Conservation (phyloP, 1,284 basidiomycete genomes). For the Earliella scabrosa region DNA sequence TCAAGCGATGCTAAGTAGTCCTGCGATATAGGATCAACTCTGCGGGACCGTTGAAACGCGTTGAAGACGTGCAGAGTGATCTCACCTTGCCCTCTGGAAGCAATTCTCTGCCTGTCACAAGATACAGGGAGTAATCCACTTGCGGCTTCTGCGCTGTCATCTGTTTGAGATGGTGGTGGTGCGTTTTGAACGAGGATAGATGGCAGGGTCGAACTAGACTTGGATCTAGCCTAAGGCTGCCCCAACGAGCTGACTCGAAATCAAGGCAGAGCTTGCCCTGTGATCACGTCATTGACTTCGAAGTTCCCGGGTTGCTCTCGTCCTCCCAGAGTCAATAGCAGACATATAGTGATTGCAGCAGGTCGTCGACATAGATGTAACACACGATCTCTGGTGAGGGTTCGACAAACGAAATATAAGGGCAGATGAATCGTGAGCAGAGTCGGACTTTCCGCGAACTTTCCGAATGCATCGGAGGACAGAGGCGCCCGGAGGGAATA, state of each 20-base stretch:
- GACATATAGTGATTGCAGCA: too few relatives aligned
- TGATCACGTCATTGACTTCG: neutral
- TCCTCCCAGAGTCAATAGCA: too few relatives aligned
- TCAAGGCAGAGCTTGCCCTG: neutral
- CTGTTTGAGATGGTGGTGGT: too few relatives aligned
- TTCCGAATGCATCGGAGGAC: too few relatives aligned
- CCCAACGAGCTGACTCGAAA: neutral
- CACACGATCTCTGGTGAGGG: too few relatives aligned
- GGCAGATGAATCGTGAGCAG: too few relatives aligned
- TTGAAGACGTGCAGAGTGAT: neutral
- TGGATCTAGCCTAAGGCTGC: neutral
- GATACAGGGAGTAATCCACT: constrained; percentile 79
- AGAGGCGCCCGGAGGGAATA: too few relatives aligned
- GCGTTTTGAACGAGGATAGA: neutral
- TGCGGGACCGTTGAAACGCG: neutral
- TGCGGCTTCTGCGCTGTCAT: constrained; percentile 19
- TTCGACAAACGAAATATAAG: too few relatives aligned
- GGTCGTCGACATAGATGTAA: too few relatives aligned
- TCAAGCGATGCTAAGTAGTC: constrained; percentile 80
- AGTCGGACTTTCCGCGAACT: too few relatives aligned
- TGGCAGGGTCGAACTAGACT: neutral
- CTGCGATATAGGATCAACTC: constrained; percentile 40
- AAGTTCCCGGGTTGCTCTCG: neutral
- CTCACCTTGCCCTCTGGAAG: constrained; percentile 80
- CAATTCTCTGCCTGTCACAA: constrained; percentile 85